phyloP scores from a whole-genome alignment of 768 basidiomycete genomes.

The Suillus alpinus region DNA sequence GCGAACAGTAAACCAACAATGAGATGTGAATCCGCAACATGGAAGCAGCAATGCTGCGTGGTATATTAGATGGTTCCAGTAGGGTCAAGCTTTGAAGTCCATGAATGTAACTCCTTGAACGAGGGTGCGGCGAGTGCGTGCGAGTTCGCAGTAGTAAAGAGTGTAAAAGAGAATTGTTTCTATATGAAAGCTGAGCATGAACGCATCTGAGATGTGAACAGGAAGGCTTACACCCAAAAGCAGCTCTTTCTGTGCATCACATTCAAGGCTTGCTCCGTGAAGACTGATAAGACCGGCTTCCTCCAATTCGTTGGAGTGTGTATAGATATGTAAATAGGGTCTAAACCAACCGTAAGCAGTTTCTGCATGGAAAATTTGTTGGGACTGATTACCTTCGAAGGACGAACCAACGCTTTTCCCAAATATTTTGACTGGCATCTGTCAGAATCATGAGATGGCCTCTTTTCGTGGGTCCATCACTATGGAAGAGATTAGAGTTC shows the following conservation, averaged over 20 bases:
- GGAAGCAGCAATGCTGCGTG: background rate
- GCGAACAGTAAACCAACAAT: conserved; percentile 17
- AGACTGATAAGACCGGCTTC: conserved; percentile 84
- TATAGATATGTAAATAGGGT: conserved; percentile 87
- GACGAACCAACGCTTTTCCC: conserved; percentile 87
- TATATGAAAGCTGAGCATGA: conserved; percentile 27
- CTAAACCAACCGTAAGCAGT: conserved; percentile 38
- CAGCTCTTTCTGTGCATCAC: conserved; percentile 83
- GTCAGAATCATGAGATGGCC: conserved; percentile 78
- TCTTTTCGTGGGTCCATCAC: conserved; percentile 81
- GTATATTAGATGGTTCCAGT: conserved; percentile 55
- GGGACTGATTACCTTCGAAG: conserved; percentile 61
- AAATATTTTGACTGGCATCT: conserved; percentile 75
- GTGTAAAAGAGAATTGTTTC: conserved; percentile 85
- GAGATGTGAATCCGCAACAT: background rate
- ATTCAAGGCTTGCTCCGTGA: conserved; percentile 79
- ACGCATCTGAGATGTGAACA: background rate
- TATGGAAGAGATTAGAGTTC: conserved; percentile 27
- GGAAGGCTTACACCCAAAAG: conserved; percentile 70
- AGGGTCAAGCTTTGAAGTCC: conserved; percentile 84
- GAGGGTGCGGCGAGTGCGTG: conserved; percentile 83
- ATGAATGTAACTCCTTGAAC: conserved; percentile 78
- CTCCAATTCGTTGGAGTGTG: conserved; percentile 79
- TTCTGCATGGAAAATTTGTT: background rate
- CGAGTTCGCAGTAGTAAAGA: conserved; percentile 91